Base-by-base conservation (phyloP, 1,284 basidiomycete genomes). In the Sporisorium iseilematis-ciliati region DNA sequence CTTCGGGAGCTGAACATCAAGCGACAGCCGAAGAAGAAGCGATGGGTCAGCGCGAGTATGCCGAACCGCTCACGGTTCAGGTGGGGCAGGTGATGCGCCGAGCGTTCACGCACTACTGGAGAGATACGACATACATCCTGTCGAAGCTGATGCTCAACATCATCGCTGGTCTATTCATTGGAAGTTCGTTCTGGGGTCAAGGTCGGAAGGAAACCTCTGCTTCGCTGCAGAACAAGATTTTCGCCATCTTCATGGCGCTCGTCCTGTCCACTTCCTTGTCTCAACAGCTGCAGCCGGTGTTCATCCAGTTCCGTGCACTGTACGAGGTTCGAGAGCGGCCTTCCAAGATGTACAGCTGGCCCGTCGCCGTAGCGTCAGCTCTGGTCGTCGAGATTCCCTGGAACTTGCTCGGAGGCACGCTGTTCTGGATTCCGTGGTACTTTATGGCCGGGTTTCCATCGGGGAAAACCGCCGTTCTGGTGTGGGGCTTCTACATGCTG, bases 301-400 rank as follows among this genome's bases (percentile, higher is more conserved):
- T 88, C 69, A 86, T 88, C 74, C 84, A 81, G 33, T 86, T 88
- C 82, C 86, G 88, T 62, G 86, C 88, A 53, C 87, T 92, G 16
- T 93, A 91, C 83, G 91, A 92, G 81, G 89, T 90, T 14, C 89
- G 92, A 35, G 92, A 93, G 84, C 88, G 90, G 1, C 88, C 91
- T 0, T 91, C 91, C 74, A 89, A 91, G 80, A 92, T 92, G 82
- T 95, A 94, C 87, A 90, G 90, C 54, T 95, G 94, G 94, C 88
- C 90, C 7, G 90, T 92, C 1, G 89, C 94, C 49, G 79, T 86
- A 48, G 60, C 82, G 55, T 57, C 81, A 21, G 86, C 86, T 73
- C 84, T 88, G 45, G 48, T 88, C 16, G 87, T 82, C 58, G 86
- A 86, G 74, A 56, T 85, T 4, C 79, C 81, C 3, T 85, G 80